Evolutionary conservation across 257 asterid species (phyloP), one percentile per base, ranked within the genome.

Genomic region (Misopates orontium): DNA sequence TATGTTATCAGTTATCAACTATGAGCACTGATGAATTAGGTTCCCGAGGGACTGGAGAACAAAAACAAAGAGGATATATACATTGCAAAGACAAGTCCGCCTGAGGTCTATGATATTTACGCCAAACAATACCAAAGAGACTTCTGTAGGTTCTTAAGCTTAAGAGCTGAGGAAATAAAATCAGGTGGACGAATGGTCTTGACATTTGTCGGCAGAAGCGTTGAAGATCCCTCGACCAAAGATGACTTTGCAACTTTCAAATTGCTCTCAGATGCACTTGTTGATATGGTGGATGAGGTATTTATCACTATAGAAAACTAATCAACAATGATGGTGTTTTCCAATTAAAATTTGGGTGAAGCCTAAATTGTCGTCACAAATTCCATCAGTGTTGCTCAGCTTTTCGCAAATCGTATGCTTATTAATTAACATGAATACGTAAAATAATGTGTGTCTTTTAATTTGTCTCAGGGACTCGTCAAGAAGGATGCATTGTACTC

Each of bases 41-140:
- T 67, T 44, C 83, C 80, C n/a, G 20, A 66, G 59, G 79, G 74
- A 44, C 16, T 71, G 40, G 77, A 60, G 64, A 62, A 47, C n/a
- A 32, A 51, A 8, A 74, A 78, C 65, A 58, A 57, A 39, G 66
- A 70, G 17, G 59, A 65, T 14, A 66, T 74, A 62, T 19, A 17
- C 25, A 15, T 78, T 21, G 47, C 80, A 10, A 23, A 2, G 32
- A 36, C 65, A 9, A 74, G 83, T 60, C 58, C 75, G 2, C 66
- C 72, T 3, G 20, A 69, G 24, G 78, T 77, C 66, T 23, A 60
- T 21, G 68, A 78, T 47, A 76, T 74, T 32, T 77, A 80, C 23
- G 18, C 64, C 5, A 59, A 36, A n/a, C 64, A 59, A 23, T 36
- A 16, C 47, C n/a, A 39, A 7, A 59, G 49, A 0, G 64, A 59